Percentiles rank a stretch among this genome's conserved stretches.
These are phyloP conservation scores for Cryptococcus sp. DNA, from an alignment of 1,284 basidiomycete species.

Conservation along the genomic window DNA sequence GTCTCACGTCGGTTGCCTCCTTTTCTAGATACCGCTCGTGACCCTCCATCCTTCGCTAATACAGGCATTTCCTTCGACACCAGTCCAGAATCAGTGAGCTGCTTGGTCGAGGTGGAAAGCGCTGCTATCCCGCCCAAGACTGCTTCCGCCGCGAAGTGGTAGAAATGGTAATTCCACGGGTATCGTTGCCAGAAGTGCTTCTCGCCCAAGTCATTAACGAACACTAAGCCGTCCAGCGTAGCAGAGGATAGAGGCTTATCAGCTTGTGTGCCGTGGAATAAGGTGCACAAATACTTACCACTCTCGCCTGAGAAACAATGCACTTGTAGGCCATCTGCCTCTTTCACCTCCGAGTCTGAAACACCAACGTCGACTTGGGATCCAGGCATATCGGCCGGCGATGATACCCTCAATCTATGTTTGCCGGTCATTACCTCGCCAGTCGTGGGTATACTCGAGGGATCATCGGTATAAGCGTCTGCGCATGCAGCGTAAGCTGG, in stretches of 20 bases:
- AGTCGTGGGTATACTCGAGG: background rate
- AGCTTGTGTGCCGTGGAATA: background rate
- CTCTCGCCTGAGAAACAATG: background rate
- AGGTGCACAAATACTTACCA: background rate
- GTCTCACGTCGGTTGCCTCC: too few relatives aligned
- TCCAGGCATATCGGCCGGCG: background rate
- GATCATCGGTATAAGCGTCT: background rate
- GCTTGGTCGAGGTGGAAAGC: conserved; percentile 11
- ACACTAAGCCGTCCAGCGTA: conserved; percentile 12
- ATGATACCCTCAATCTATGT: background rate
- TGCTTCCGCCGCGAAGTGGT: conserved; percentile 30
- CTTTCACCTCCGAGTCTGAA: background rate
- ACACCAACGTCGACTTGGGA: too few relatives aligned
- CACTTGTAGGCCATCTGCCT: background rate
- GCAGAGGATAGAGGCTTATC: background rate
- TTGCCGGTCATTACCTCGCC: background rate
- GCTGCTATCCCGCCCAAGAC: conserved; percentile 24
- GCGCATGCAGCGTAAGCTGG: background rate
- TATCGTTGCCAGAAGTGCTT: conserved; percentile 19
- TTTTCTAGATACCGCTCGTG: too few relatives aligned
- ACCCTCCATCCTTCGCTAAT: background rate
- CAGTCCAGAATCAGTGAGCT: too few relatives aligned
- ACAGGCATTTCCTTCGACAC: background rate
- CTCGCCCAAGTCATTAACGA: conserved; percentile 24
- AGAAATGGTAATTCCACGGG: conserved; percentile 20